Percentiles rank a stretch among this genome's conserved stretches.
Conservation (phyloP, 495 filamentous ascomycete species). For the Cercophora samala region DNA sequence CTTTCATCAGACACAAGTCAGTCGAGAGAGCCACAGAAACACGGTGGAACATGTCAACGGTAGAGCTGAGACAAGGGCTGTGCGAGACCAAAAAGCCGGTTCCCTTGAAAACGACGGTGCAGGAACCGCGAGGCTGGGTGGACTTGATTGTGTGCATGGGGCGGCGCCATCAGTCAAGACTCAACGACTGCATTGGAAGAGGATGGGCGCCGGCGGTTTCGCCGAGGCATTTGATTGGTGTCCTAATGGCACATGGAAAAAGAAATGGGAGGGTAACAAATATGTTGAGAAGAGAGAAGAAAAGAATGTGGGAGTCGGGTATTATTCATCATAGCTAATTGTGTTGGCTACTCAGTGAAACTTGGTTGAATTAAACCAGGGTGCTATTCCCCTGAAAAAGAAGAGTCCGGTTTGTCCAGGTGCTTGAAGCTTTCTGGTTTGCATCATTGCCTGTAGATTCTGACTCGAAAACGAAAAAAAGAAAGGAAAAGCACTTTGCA, state of each 20-base stretch:
- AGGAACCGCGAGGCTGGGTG: conserved; percentile 1
- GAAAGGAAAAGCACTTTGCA: background rate
- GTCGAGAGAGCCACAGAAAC: conserved; percentile 20
- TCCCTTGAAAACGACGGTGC: background rate
- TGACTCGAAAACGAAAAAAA: background rate
- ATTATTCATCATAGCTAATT: no score
- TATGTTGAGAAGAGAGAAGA: background rate
- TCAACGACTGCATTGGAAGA: background rate
- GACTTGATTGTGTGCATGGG: background rate
- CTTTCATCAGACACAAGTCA: conserved; percentile 1
- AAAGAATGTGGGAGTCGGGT: no score
- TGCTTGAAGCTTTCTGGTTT: background rate
- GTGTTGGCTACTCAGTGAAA: background rate
- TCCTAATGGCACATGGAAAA: background rate
- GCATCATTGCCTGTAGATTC: background rate
- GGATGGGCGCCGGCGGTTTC: background rate
- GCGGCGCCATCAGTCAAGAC: background rate
- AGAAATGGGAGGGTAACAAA: background rate
- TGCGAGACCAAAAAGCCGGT: conserved; percentile 4
- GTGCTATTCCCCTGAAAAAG: background rate
- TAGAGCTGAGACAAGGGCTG: conserved; percentile 13
- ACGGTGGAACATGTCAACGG: conserved; percentile 27
- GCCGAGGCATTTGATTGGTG: background rate
- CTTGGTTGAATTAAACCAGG: background rate
- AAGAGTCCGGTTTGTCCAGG: background rate